Base-by-base conservation (phyloP, 164 flowering plant genomes). In the Warburgia ugandensis region DNA sequence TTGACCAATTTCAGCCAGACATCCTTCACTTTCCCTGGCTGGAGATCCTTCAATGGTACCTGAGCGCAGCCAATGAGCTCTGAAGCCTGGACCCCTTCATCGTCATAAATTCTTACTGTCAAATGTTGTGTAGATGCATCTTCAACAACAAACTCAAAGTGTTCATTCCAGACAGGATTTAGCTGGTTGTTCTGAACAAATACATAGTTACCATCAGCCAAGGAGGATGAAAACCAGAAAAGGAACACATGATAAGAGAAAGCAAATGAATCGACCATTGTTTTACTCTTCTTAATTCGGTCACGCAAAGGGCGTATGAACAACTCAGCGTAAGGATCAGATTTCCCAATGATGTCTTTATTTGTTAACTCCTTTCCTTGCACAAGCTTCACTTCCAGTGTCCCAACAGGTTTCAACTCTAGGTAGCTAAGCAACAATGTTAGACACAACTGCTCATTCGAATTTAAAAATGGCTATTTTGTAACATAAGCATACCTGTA, bases 141-240 rank as follows among this genome's bases (percentile, higher is more conserved):
- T 71, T 94, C 99, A 33, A 94, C 81, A 29, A 76, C 57, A 65
- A 89, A 94, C 52, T 89, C 96, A 51, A 76, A 94, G 74, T 94
- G 95, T 57, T 94, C 97, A 59, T 94, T 94, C 99, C 99, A 94
- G 29, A 94, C 62, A 39, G 99, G 99, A 67, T 89, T 86, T 68
- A 94, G 62, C 43, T 94, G 77, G 55, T 94, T 94, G 73, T 71
- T 84, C 99, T 94, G 84, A 41, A 66, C 11, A 61, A 59, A 36
- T 6, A 13, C 11, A 49, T 0, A 58, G 19, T 49, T 21, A 23
- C 16, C 30, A 46, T 35, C 30, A 13, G 43, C 25, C 55, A 29
- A n/a, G 6, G 32, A 35, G 43, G 54, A 21, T 11, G 17, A 13
- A 5, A 30, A 33, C 9, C 5, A 5, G 10, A 11, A 35, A 36